phyloP scores from a whole-genome alignment of 768 basidiomycete genomes.

The Psilocybe cubensis region DNA sequence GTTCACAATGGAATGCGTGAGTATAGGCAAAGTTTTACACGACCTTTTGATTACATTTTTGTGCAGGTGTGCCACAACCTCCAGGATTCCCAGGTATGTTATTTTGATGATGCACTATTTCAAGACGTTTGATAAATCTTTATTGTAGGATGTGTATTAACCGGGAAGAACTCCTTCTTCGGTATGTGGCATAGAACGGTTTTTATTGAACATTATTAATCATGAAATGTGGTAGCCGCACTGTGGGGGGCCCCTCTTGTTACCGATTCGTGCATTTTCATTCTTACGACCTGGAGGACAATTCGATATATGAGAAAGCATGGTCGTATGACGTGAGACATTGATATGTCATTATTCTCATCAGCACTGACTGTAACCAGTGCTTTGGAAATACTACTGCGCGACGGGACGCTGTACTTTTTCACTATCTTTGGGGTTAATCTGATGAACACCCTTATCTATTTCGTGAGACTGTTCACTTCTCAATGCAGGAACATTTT shows the following conservation, averaged over 20 bases:
- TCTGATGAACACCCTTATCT: constrained; percentile 27
- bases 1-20: constrained; percentile 26
- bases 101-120: not conserved
- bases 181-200: constrained; percentile 6
- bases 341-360: not conserved
- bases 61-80: constrained; percentile 23
- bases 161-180: constrained; percentile 22
- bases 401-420: constrained; percentile 27
- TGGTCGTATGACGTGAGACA: constrained; percentile 21
- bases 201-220: not conserved
- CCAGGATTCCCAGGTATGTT: constrained; percentile 20
- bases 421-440: constrained; percentile 25
- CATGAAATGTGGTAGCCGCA: constrained; percentile 12
- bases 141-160: constrained; percentile 21
- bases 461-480: constrained; percentile 16
- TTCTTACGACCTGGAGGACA: constrained; percentile 22
- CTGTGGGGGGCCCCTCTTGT: constrained; percentile 26
- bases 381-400: constrained; percentile 21
- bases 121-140: not conserved
- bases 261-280: constrained; percentile 24
- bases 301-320: constrained; percentile 16
- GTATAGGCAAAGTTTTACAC: not conserved
- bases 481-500: not conserved
- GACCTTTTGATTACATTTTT: not conserved
- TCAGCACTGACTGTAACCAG: not conserved